These are phyloP conservation scores for Verticillium nonalfalfae DNA, from an alignment of 2,329 filamentous ascomycete genomes.

Conservation along the genomic window DNA sequence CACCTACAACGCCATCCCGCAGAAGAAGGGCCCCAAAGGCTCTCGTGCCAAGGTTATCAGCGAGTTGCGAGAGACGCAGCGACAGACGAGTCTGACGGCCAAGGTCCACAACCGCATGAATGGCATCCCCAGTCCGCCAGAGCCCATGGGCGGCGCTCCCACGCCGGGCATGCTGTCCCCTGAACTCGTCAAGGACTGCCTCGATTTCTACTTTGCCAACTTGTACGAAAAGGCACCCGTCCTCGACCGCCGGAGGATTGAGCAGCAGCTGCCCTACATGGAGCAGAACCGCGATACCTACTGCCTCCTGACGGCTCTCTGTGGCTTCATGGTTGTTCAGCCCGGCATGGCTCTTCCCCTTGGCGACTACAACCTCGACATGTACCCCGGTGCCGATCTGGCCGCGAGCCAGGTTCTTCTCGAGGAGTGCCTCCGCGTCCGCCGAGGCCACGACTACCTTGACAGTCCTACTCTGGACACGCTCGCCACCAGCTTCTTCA, in stretches of 20 bases:
- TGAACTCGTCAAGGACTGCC: constrained; percentile 59
- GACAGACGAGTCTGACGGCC: constrained; percentile 56
- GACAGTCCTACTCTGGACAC: constrained; percentile 49
- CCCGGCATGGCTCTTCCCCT: constrained; percentile 57
- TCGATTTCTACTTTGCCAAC: constrained; percentile 63
- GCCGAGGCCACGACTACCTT: constrained; percentile 56
- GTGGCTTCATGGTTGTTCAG: constrained; percentile 63
- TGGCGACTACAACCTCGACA: constrained; percentile 49
- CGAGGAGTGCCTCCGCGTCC: constrained; percentile 59
- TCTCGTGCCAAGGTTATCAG: constrained; percentile 71
- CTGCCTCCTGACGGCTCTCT: constrained; percentile 58
- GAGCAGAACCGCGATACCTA: constrained; percentile 59
- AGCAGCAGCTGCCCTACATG: constrained; percentile 52
- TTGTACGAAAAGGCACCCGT: constrained; percentile 61
- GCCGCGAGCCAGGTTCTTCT: constrained; percentile 60
- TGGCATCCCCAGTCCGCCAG: constrained; percentile 42
- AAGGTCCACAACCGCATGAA: constrained; percentile 56
- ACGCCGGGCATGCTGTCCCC: constrained; percentile 54
- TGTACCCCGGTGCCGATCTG: constrained; percentile 52
- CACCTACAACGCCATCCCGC: constrained; percentile 69
- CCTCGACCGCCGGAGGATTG: constrained; percentile 50
- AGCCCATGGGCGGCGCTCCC: constrained; percentile 41
- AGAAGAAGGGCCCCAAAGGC: constrained; percentile 72
- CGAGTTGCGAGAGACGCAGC: constrained; percentile 63
- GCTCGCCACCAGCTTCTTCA: constrained; percentile 70